Evolutionary conservation across 139 green algal species (phyloP).

Genomic region (Tetradesmus lagerheimii): DNA sequence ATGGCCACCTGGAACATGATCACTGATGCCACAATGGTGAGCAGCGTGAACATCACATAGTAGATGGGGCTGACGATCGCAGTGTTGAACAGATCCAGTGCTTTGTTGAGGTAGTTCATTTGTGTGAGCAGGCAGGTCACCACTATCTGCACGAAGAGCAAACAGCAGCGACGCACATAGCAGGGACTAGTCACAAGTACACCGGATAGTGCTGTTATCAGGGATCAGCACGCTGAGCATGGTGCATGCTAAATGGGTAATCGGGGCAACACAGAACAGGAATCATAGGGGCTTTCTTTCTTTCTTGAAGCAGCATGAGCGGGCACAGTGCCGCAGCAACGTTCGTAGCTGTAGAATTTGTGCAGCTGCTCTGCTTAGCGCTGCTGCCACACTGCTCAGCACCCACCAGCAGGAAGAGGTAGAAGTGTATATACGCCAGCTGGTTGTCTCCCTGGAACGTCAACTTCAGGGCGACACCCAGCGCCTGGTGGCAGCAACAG

Average conservation of each 20-base stretch:
- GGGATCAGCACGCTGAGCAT: too few species aligned
- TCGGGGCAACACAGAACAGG: too few species aligned
- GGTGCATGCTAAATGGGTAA: too few species aligned
- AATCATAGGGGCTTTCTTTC: too few species aligned
- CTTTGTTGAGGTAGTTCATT: constrained; percentile 98
- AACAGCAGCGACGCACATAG: not conserved
- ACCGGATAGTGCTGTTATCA: too few species aligned
- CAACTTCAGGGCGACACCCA: constrained; percentile 97
- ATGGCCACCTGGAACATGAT: constrained; percentile 74
- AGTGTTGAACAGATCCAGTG: constrained; percentile 98
- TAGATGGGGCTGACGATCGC: constrained; percentile 98
- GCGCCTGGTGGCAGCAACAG: constrained; percentile 68
- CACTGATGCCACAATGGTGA: constrained; percentile 84
- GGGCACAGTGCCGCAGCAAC: not conserved
- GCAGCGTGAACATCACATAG: constrained; percentile 98
- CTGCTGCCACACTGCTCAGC: too few species aligned
- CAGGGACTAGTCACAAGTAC: not conserved
- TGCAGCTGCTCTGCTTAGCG: not conserved
- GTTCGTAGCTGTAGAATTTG: too few species aligned
- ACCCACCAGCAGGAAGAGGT: constrained; percentile 79
- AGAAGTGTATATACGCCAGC: constrained; percentile 78
- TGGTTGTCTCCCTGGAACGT: constrained; percentile 96
- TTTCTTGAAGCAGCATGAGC: too few species aligned
- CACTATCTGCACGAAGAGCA: constrained; percentile 73
- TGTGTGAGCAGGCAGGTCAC: constrained; percentile 92